Base-by-base conservation (phyloP, 352 stramenopile species). In the Globisporangium middletonii region DNA sequence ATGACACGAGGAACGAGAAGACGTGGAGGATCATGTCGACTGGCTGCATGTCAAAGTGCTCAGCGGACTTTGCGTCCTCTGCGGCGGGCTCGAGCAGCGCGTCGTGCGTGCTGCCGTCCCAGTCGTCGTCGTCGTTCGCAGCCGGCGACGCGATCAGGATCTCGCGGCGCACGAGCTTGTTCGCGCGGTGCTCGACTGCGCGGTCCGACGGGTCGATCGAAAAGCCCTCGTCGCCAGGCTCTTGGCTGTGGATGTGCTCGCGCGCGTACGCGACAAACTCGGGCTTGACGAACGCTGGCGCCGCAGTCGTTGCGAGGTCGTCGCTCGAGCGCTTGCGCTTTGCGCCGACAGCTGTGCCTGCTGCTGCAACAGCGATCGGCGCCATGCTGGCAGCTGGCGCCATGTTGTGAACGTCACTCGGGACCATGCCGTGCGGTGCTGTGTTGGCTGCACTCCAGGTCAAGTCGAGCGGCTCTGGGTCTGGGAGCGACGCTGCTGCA, bases 11-110 rank as follows among this genome's bases (percentile, higher is more conserved):
- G 64, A 93, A 94, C 15, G 82, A 88, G 62, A 94, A 92, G 16
- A 94, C 79, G 66, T 94, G 82, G 30, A 94, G 72, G 33, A 94
- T 94, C 62, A 94, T 94, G 57, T 94, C 84, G 30, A 91, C 78
- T 4, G 84, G 84, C 68, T 94, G 84, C 65, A 92, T 67, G 59
- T 94, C 84, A 64, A 94, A 89, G 60, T 91, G 81, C 57, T 91
- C 79, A 5, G 76, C 67, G 3, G 75, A 71, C 23, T 76, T 73
- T 23, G 67, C 55, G 18, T 74, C 62, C 2, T 68, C 65, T 1
- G 63, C 61, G 3, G 64, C 23, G 33, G 65, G 57, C 23, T 87
- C 68, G 65, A 74, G 71, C 37, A 68, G 63, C 4, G 69, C 65
- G 42, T 85, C 64, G 18, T 59, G 59, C 3, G 65, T 50, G 19